Evolutionary conservation across 2,329 filamentous ascomycete species (phyloP), one percentile per base, ranked within the genome.

Genomic region (Xylaria hypoxylon): DNA sequence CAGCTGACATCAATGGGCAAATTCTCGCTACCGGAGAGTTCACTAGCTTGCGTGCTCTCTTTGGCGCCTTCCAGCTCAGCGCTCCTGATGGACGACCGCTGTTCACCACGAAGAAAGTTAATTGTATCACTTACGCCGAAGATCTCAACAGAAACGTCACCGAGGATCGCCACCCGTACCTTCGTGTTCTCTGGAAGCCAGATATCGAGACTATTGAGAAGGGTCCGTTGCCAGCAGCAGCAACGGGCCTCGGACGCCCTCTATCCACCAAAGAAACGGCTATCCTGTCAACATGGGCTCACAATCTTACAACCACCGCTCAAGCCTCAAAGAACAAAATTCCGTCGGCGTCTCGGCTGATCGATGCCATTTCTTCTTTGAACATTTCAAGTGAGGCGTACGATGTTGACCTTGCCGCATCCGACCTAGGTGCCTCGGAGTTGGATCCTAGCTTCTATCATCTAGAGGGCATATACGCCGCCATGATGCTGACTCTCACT

Each of bases 181-280:
- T 67, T 28, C 64, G 64, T 13, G 64, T 67, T 22, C 33, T 64
- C n/a, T 67, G 64, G 64, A 67, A 67, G 50, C 64, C 64, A 33
- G 64, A 67, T 56, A 56, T 67, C 13, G 42, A 50, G 31, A 52
- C 64, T 5, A 38, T 65, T 2, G 65, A 50, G 57, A 60, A 62
- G 13, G 50, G 62, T 22, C 45, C 52, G 24, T 58, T 68, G 45
- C 65, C 65, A 33, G 26, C 52, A 22, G 62, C 57, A 52, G 57
- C 57, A 42, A 65, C 59, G n/a, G 47, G 17, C 10, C 51, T 67
- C 42, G 65, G 56, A 61, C 51, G 50, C 26, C 17, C 55, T 35
- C 42, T 68, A 19, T 57, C 65, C 38, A n/a, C 35, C 22, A 61
- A 51, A 55, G 60, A 67, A 51, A 64, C 55, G 35, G 55, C 62